Evolutionary conservation across 2,329 filamentous ascomycete genomes (phyloP).

Genomic region (Cordyceps farinosa): DNA sequence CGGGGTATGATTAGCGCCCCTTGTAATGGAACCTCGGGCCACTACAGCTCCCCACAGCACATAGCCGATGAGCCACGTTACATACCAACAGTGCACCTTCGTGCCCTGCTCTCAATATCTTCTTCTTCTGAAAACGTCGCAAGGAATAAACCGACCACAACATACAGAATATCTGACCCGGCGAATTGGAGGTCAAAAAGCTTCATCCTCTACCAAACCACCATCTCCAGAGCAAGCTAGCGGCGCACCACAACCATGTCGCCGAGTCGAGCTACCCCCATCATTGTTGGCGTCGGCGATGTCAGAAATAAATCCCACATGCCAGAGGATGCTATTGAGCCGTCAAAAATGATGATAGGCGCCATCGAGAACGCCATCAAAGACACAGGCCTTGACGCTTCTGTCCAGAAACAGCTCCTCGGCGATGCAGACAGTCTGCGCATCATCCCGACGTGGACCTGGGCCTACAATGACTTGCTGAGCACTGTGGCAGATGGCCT

Average conservation of each 20-base stretch:
- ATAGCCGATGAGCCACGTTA: slow-evolving; percentile 4
- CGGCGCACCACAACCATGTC: slow-evolving; percentile 4
- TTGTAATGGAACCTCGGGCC: slow-evolving; percentile 12
- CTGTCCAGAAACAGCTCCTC: slow-evolving; percentile 32
- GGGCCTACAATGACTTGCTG: slow-evolving; percentile 60
- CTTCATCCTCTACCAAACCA: neutral
- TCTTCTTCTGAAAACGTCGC: neutral
- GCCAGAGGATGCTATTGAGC: slow-evolving; percentile 51
- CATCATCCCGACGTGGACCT: slow-evolving; percentile 62
- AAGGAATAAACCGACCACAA: neutral
- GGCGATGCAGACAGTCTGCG: slow-evolving; percentile 53
- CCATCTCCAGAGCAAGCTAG: neutral
- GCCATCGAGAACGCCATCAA: slow-evolving; percentile 50
- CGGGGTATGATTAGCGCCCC: neutral
- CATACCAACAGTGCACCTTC: neutral
- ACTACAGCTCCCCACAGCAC: neutral
- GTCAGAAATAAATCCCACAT: slow-evolving; percentile 53
- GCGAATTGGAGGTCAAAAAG: neutral
- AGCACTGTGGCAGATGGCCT: slow-evolving; percentile 49
- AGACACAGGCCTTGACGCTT: slow-evolving; percentile 39
- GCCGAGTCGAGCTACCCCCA: slow-evolving; percentile 34
- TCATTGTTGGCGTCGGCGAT: slow-evolving; percentile 62
- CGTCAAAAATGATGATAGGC: slow-evolving; percentile 54
- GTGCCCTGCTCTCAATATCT: neutral
- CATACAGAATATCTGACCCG: neutral